These are phyloP conservation scores for Amorphotheca resinae DNA, from an alignment of 495 filamentous ascomycete species.

Conservation along the genomic window DNA sequence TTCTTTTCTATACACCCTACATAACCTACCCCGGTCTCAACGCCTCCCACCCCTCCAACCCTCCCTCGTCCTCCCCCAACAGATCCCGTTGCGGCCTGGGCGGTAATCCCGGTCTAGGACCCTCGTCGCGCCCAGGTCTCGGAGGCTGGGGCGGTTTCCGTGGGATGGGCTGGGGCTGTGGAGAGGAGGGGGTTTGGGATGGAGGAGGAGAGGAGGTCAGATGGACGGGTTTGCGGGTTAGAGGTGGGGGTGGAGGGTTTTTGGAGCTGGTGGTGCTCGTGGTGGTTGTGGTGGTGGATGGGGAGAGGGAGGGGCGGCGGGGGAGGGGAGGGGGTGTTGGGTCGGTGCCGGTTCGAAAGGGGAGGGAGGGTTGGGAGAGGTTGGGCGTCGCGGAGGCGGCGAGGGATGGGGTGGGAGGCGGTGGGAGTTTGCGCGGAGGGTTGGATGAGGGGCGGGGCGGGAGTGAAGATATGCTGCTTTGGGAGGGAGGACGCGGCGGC, in stretches of 20 bases:
- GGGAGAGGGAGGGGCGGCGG: constrained; percentile 14
- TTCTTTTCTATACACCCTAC: no score
- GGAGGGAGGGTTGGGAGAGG: constrained; percentile 11
- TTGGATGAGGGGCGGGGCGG: constrained; percentile 35
- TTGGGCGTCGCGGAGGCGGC: constrained; percentile 11
- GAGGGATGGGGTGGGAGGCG: constrained; percentile 36
- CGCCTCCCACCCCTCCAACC: constrained; percentile 11
- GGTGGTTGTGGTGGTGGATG: constrained; percentile 9
- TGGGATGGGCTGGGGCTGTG: neutral
- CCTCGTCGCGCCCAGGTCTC: no score
- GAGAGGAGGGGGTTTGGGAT: constrained; percentile 4
- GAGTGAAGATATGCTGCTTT: constrained; percentile 30
- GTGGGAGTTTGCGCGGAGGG: constrained; percentile 36
- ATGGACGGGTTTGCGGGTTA: constrained; percentile 41
- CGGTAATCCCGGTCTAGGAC: constrained; percentile 11
- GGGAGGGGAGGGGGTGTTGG: constrained; percentile 13
- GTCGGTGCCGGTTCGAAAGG: constrained; percentile 3
- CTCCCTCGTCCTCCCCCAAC: constrained; percentile 10
- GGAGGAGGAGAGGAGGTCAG: constrained; percentile 27
- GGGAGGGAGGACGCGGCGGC: constrained; percentile 23
- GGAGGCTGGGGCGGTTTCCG: constrained; percentile 2
- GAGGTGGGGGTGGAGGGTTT: constrained; percentile 35
- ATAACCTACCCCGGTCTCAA: constrained; percentile 16
- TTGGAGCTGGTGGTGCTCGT: constrained; percentile 26
- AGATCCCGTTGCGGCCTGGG: constrained; percentile 17